A percentile compares a stretch with the other conserved stretches of the same genome.
Evolutionary conservation across 768 basidiomycete genomes (phyloP).

Genomic region (Mycena albidolilacea): DNA sequence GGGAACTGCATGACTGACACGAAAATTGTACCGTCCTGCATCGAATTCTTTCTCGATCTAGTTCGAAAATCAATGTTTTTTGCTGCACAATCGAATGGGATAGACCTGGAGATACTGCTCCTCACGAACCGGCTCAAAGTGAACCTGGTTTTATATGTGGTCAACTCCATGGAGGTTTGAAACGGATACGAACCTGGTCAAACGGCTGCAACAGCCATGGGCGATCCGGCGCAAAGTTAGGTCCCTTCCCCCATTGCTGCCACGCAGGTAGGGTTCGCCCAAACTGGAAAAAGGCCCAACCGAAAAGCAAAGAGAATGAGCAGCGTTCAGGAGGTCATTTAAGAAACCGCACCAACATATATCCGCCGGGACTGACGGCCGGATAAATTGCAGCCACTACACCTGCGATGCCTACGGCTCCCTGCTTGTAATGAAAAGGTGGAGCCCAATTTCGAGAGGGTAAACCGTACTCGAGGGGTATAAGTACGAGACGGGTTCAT

Average conservation of each 20-base stretch:
- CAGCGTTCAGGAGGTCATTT: too few relatives aligned
- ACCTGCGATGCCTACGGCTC: constrained; percentile 80
- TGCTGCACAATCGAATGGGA: constrained; percentile 34
- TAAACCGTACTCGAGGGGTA: constrained; percentile 66
- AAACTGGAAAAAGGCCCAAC: constrained; percentile 42
- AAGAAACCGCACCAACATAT: constrained; percentile 56
- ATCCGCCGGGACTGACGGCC: constrained; percentile 75
- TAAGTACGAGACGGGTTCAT: constrained; percentile 82
- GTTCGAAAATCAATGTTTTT: constrained; percentile 1
- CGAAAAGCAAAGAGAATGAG: too few relatives aligned
- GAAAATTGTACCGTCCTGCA: constrained; percentile 66
- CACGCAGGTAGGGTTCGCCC: constrained; percentile 76
- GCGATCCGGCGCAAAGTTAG: constrained; percentile 58
- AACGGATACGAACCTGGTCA: constrained; percentile 62
- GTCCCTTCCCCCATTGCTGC: constrained; percentile 73
- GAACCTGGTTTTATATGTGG: constrained; percentile 52
- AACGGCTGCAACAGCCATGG: constrained; percentile 77
- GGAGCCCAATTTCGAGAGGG: background rate
- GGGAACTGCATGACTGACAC: constrained; percentile 49
- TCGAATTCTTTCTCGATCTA: constrained; percentile 68
- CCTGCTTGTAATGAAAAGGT: constrained; percentile 51
- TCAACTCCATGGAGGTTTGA: background rate
- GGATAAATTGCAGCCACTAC: constrained; percentile 78
- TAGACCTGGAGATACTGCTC: constrained; percentile 61
- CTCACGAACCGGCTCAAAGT: constrained; percentile 64